Evolutionary conservation across 108 stramenopile species (phyloP), one percentile per base, ranked within the genome.

Genomic region (Stephanodiscus minutulus): DNA sequence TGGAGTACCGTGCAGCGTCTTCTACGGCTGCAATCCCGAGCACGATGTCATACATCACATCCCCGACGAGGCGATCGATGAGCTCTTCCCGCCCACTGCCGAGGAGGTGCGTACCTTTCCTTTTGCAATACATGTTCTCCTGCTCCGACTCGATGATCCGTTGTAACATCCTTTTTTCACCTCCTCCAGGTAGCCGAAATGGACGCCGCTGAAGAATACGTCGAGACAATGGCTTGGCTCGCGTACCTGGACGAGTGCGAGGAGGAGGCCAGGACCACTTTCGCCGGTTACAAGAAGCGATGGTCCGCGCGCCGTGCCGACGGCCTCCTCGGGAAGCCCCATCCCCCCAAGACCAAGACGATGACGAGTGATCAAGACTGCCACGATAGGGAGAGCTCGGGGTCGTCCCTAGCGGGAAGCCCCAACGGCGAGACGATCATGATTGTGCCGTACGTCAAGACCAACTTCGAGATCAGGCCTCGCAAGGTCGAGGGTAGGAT

Each of bases 211-310:
- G 68, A 80, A 50, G 79, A 66, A 9, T 80, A 64, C 44, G 79
- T 80, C 24, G 79, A 75, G 36, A 56, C 62, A 31, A 80, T 80
- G 79, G 79, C 79, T 33, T 80, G 74, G 74, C 79, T 80, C 21
- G 53, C 68, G 62, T 75, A 27, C 62, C 74, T 74, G 18, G 79
- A 80, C 25, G 79, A 80, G 56, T 68, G 66, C 62, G 79, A 80
- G 4, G 68, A 74, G 70, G 39, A 22, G 5, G 67, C 79, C 22
- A 46, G 79, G 31, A 59, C 35, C 10, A 56, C 59, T 53, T 79
- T 79, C 46, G 65, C 56, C 5, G 73, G 72, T 7, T 46, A 63
- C 29, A 25, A 36, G 24, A 79, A 79, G 56, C 65, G 77, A 52
- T 79, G 77, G 77, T 66, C 66, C 24, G 59, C 59, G 9, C 72